phyloP scores from a whole-genome alignment of 2,329 filamentous ascomycete genomes.

The Claviceps purpurea region DNA sequence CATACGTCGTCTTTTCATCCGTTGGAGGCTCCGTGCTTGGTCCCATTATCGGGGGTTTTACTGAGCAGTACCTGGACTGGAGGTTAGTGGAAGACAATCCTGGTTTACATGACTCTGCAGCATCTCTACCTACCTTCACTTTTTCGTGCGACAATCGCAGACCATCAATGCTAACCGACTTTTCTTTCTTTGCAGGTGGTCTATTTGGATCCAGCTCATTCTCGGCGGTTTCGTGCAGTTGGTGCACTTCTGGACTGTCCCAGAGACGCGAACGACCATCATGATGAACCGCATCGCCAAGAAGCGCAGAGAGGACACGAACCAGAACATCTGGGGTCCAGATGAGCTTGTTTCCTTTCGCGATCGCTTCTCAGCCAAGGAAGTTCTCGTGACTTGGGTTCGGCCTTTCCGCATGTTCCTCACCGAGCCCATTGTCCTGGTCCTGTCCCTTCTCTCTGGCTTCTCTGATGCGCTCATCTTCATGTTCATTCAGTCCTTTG shows the following conservation, averaged over 20 bases:
- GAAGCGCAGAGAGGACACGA: conserved; percentile 47
- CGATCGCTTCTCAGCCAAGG: conserved; percentile 43
- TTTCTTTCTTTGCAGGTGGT: conserved; percentile 29
- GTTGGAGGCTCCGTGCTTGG: conserved; percentile 66
- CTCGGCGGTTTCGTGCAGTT: conserved; percentile 57
- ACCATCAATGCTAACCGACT: not conserved
- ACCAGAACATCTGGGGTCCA: conserved; percentile 54
- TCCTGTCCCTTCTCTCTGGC: conserved; percentile 55
- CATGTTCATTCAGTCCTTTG: conserved; percentile 62
- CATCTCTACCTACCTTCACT: too few relatives aligned
- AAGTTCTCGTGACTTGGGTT: conserved; percentile 42
- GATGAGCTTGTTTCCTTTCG: conserved; percentile 53
- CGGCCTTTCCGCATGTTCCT: conserved; percentile 62
- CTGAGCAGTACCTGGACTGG: conserved; percentile 54
- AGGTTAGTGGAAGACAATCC: conserved; percentile 24
- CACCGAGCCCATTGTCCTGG: conserved; percentile 61
- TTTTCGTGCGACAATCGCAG: not conserved
- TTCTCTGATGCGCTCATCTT: conserved; percentile 67
- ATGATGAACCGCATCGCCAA: conserved; percentile 72
- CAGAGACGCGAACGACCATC: conserved; percentile 64
- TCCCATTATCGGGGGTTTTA: conserved; percentile 67
- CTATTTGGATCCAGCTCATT: conserved; percentile 76
- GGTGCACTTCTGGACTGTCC: conserved; percentile 55
- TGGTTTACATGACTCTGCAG: not conserved
- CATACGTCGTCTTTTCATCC: conserved; percentile 65